phyloP scores from a whole-genome alignment of 1,284 basidiomycete genomes.

The Trichosporon sp. region DNA sequence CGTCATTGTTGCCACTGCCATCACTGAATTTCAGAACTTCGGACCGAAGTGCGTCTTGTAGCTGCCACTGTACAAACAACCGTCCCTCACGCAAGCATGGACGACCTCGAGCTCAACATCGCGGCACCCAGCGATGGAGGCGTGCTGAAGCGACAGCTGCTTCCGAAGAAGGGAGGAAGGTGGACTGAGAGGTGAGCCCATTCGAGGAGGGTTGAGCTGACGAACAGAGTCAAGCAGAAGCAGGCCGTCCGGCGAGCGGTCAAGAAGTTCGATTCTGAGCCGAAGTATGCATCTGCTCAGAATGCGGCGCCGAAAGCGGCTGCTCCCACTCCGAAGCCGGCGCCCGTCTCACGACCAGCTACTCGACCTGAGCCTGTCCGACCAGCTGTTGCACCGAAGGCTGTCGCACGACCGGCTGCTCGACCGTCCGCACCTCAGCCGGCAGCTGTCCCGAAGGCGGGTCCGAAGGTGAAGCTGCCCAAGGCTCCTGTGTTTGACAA shows the following conservation, averaged over 20 bases:
- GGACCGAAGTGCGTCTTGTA: background rate
- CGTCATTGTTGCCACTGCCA: background rate
- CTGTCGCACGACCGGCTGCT: constrained; percentile 10
- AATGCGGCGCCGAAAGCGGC: background rate
- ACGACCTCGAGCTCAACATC: constrained; percentile 49
- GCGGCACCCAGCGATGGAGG: constrained; percentile 25
- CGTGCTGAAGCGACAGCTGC: constrained; percentile 18
- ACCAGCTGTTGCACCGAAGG: background rate
- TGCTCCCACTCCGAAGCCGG: background rate
- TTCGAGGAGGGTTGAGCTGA: background rate
- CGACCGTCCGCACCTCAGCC: constrained; percentile 8
- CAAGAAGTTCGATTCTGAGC: constrained; percentile 13
- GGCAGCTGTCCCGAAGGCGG: constrained; percentile 1
- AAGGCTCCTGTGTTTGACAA: background rate
- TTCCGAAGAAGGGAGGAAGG: constrained; percentile 61
- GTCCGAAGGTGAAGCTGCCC: background rate
- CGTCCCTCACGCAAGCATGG: constrained; percentile 24
- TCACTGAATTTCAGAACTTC: background rate
- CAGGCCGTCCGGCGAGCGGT: constrained; percentile 28
- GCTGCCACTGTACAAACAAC: background rate
- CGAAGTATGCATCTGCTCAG: background rate
- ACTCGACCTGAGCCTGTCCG: background rate
- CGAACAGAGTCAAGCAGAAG: constrained; percentile 40
- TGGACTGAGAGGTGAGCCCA: constrained; percentile 72
- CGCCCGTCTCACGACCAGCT: background rate